These are phyloP conservation scores for Fraxinus floribunda DNA, from an alignment of 305 asterid genomes.

Conservation along the genomic window DNA sequence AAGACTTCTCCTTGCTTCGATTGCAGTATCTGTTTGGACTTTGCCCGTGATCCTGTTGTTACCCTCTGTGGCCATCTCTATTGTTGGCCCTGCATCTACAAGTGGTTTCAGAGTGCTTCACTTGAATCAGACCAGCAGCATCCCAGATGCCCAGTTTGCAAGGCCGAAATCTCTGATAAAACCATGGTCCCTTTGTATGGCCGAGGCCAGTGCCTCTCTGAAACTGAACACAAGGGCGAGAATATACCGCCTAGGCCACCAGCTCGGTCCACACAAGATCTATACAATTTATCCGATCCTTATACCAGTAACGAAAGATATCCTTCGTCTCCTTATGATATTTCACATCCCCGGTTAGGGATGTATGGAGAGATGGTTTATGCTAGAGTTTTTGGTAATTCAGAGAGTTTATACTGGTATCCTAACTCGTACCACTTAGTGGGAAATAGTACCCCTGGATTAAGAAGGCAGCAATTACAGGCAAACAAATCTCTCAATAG, in stretches of 20 bases:
- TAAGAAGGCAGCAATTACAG: conserved; percentile 65
- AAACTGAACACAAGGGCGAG: neutral
- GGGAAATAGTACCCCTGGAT: conserved; percentile 46
- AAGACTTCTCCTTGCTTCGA: conserved; percentile 59
- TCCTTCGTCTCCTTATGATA: conserved; percentile 13
- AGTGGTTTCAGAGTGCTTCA: conserved; percentile 43
- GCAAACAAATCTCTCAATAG: conserved; percentile 60
- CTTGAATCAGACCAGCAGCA: conserved; percentile 28
- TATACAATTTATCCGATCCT: conserved; percentile 15
- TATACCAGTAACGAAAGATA: conserved; percentile 13
- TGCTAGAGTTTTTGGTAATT: conserved; percentile 66
- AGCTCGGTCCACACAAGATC: conserved; percentile 32
- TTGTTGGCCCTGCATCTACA: conserved; percentile 91
- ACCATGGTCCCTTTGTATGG: conserved; percentile 66
- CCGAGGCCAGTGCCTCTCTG: conserved; percentile 32
- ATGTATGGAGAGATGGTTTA: conserved; percentile 85
- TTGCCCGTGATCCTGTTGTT: conserved; percentile 73
- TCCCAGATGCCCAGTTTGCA: conserved; percentile 60
- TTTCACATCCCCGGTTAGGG: conserved; percentile 41
- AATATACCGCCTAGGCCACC: conserved; percentile 45
- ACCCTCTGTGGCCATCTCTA: conserved; percentile 86
- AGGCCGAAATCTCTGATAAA: conserved; percentile 48
- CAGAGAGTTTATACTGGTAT: conserved; percentile 49
- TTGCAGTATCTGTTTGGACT: conserved; percentile 79
- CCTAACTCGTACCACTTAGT: conserved; percentile 62